Percentiles rank a stretch among this genome's conserved stretches.
These are phyloP conservation scores for Hirsutella thompsonii DNA, from an alignment of 2,329 filamentous ascomycete genomes.

Conservation along the genomic window DNA sequence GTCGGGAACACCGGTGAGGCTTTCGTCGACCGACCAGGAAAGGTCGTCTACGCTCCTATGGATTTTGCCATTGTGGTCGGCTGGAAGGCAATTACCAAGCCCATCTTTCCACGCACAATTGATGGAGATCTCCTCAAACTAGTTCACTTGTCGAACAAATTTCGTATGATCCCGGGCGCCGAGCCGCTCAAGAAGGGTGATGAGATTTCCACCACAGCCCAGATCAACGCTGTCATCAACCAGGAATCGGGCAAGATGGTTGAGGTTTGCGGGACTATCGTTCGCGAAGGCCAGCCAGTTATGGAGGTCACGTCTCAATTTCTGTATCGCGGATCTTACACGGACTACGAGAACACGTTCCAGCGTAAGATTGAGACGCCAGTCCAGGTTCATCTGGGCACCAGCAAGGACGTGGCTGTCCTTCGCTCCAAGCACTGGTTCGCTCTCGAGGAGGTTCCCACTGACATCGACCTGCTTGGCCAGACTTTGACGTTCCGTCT, in stretches of 20 bases:
- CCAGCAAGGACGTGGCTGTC: constrained; percentile 84
- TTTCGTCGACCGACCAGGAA: constrained; percentile 90
- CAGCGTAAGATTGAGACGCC: constrained; percentile 93
- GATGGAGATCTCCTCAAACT: constrained; percentile 93
- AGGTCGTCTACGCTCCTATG: constrained; percentile 92
- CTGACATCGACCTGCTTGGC: constrained; percentile 75
- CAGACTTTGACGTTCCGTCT: constrained; percentile 95
- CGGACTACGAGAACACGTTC: constrained; percentile 96
- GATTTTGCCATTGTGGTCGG: constrained; percentile 97
- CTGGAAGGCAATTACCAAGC: constrained; percentile 99
- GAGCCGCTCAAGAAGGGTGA: constrained; percentile 94
- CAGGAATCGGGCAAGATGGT: constrained; percentile 99
- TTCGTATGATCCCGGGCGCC: constrained; percentile 95
- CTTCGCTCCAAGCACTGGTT: constrained; percentile 98
- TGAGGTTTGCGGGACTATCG: constrained; percentile 96
- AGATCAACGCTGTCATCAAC: constrained; percentile 96
- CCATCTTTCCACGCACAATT: constrained; percentile 93
- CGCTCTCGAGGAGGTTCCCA: constrained; percentile 54
- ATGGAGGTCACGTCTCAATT: constrained; percentile 99
- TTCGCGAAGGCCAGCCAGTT: constrained; percentile 66
- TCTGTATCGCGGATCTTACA: constrained; percentile 86
- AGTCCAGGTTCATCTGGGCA: constrained; percentile 80
- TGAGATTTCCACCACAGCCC: constrained; percentile 79
- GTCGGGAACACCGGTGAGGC: constrained; percentile 96
- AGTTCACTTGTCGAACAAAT: constrained; percentile 91